phyloP scores from a whole-genome alignment of 129 eudicot genomes.

The Ambrosia artemisiifolia region DNA sequence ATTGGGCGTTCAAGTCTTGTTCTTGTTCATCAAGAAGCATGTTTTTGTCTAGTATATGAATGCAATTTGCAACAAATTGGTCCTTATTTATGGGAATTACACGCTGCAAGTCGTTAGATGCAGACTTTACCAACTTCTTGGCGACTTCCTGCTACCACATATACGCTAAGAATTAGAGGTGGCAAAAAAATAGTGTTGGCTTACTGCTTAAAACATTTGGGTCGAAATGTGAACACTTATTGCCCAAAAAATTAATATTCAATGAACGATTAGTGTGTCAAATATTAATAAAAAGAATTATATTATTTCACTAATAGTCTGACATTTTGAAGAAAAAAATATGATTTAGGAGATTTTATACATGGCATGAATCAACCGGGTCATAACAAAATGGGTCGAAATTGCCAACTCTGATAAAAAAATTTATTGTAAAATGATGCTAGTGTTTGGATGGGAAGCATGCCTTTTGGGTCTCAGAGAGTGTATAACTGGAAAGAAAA shows the following conservation, averaged over 20 bases:
- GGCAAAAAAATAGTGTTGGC: neutral
- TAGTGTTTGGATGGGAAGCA: conserved; percentile 13
- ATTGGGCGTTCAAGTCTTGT: conserved; percentile 2
- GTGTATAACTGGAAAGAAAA: conserved; percentile 16
- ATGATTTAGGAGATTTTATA: neutral
- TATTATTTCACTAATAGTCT: neutral
- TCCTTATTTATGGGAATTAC: conserved; percentile 31
- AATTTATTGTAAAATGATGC: neutral
- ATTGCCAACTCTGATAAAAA: neutral
- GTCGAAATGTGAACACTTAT: neutral
- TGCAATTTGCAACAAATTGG: conserved; percentile 1
- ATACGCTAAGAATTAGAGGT: neutral
- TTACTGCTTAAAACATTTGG: neutral
- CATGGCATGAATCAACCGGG: neutral
- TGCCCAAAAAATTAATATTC: neutral
- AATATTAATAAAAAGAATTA: neutral
- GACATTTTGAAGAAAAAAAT: neutral
- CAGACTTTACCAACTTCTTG: conserved; percentile 36
- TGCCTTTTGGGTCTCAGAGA: conserved; percentile 52
- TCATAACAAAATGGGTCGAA: neutral
- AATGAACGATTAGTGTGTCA: neutral
- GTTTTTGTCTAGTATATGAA: conserved; percentile 1
- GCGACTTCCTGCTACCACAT: conserved; percentile 44
- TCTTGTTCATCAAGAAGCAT: conserved; percentile 8
- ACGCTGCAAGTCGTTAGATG: conserved; percentile 38